Evolutionary conservation across 2,329 filamentous ascomycete genomes (phyloP).

Genomic region (Dichotomopilus funicola): DNA sequence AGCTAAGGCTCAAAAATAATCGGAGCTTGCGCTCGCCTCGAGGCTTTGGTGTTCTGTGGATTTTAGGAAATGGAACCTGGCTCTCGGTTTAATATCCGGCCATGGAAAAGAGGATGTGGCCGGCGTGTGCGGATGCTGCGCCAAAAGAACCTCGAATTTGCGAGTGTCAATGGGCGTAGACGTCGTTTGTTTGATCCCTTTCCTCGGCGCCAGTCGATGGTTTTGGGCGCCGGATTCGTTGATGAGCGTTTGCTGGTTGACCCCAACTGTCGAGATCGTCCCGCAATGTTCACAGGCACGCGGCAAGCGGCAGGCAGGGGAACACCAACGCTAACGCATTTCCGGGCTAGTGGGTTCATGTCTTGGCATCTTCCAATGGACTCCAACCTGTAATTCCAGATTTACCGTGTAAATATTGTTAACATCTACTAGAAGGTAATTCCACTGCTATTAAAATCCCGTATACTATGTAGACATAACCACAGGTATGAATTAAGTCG

Average conservation of each 20-base stretch:
- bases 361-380: slow-evolving; percentile 1
- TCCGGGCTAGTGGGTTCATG: not conserved
- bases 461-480: too few species aligned
- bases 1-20: not conserved
- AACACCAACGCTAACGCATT: not conserved
- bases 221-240: slow-evolving; percentile 7
- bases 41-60: not conserved
- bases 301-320: slow-evolving; percentile 9
- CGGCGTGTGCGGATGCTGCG: too few species aligned
- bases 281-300: slow-evolving; percentile 8
- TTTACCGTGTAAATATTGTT: too few species aligned
- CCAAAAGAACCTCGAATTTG: too few species aligned
- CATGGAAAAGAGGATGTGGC: too few species aligned
- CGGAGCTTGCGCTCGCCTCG: not conserved
- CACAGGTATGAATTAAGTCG: too few species aligned
- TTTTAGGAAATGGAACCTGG: not conserved
- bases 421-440: too few species aligned
- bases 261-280: slow-evolving; percentile 7
- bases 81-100: not conserved
- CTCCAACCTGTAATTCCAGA: too few species aligned
- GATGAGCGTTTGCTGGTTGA: slow-evolving; percentile 5
- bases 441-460: too few species aligned
- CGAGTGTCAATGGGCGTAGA: too few species aligned
- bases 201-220: not conserved
- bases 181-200: not conserved